These are phyloP conservation scores for Globisporangium takayamanum DNA, from an alignment of 352 stramenopile genomes.

Conservation along the genomic window DNA sequence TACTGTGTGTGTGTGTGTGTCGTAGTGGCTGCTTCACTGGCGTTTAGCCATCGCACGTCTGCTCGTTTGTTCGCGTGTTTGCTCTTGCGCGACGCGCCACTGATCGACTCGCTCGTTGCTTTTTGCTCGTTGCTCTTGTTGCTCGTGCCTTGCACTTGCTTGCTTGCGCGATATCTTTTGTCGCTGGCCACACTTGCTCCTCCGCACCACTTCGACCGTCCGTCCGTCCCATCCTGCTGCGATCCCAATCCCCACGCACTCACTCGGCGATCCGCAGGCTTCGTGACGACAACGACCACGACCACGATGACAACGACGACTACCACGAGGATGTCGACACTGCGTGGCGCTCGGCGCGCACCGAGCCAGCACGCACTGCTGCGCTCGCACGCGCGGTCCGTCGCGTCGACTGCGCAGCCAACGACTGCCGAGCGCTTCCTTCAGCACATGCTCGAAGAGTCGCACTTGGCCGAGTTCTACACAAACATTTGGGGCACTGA, in stretches of 20 bases:
- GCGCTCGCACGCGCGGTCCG: not conserved
- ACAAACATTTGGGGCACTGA: constrained; percentile 42
- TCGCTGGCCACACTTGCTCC: not conserved
- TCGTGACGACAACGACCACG: constrained; percentile 15
- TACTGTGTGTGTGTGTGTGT: not conserved
- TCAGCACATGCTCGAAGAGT: constrained; percentile 28
- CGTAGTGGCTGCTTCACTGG: too few species aligned
- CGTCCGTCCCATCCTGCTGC: not conserved
- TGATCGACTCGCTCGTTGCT: not conserved
- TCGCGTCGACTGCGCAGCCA: not conserved
- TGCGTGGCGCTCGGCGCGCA: not conserved
- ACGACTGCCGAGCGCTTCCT: constrained; percentile 6
- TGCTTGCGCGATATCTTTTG: not conserved
- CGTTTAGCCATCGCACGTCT: too few species aligned
- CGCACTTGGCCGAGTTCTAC: constrained; percentile 46
- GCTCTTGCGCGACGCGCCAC: too few species aligned
- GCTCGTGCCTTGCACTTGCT: not conserved
- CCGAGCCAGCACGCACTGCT: constrained; percentile 1
- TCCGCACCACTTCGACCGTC: too few species aligned
- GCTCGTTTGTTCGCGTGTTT: too few species aligned
- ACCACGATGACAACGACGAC: constrained; percentile 22
- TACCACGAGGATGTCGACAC: constrained; percentile 8
- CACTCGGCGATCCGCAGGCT: constrained; percentile 27
- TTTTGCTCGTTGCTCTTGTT: not conserved
- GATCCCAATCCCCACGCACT: constrained; percentile 18